Evolutionary conservation across 768 basidiomycete genomes (phyloP).

Genomic region (Boletus pseudo-olivaceus): DNA sequence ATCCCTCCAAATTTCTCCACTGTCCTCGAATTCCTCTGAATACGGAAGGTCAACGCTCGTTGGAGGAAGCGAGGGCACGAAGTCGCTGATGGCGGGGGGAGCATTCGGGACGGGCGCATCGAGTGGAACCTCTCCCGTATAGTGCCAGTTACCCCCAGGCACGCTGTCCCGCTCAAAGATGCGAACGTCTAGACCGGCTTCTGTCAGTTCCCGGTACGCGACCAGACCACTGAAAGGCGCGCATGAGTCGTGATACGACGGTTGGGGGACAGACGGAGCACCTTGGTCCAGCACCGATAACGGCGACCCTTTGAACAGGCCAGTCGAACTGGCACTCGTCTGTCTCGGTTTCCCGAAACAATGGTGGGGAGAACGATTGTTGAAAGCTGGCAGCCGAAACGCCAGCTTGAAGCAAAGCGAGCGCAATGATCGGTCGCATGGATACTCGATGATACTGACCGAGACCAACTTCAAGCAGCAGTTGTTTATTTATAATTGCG

Average conservation of each 20-base stretch:
- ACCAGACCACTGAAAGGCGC: constrained; percentile 5
- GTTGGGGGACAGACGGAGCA: not conserved
- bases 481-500: too few relatives aligned
- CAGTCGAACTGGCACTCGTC: constrained; percentile 2
- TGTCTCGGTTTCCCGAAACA: not conserved
- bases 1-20: constrained; percentile 2
- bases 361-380: not conserved
- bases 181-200: constrained; percentile 15
- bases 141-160: constrained; percentile 14
- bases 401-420: not conserved
- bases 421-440: not conserved
- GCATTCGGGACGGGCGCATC: constrained; percentile 12
- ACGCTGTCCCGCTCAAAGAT: constrained; percentile 15
- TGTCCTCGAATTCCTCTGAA: constrained; percentile 7
- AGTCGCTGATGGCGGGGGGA: constrained; percentile 3
- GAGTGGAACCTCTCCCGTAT: constrained; percentile 13
- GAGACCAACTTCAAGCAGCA: too few relatives aligned
- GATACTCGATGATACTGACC: too few relatives aligned
- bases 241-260: not conserved
- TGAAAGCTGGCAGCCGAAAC: not conserved
- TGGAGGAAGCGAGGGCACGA: constrained; percentile 11
- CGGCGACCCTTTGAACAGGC: constrained; percentile 8
- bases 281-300: constrained; percentile 18
- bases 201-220: constrained; percentile 12
- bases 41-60: constrained; percentile 5